Evolutionary conservation across 169 alveolate genomes (phyloP).

Genomic region (Pseudocohnilembus persalinus): DNA sequence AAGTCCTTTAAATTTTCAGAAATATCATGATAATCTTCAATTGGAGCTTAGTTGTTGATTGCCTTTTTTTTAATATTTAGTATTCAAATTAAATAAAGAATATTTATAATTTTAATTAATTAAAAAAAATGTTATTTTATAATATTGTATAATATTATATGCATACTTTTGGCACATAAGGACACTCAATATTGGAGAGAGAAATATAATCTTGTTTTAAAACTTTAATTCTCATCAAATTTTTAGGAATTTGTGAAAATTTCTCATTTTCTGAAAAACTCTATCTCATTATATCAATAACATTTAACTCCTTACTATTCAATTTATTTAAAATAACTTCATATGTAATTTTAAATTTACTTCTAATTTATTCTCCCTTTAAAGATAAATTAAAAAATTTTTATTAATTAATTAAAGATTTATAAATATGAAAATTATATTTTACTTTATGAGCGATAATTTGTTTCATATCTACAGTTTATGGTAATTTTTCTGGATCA

Average conservation of each 20-base stretch:
- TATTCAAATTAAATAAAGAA: no score
- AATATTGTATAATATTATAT: no score
- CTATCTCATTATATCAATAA: constrained; percentile 38
- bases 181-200: constrained; percentile 3
- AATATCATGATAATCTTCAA: not conserved
- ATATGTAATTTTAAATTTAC: constrained; percentile 93
- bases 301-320: constrained; percentile 41
- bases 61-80: not conserved
- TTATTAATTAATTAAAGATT: not conserved
- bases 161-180: constrained; percentile 12
- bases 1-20: not conserved
- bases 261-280: constrained; percentile 41
- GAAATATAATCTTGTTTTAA: constrained; percentile 10
- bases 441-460: constrained; percentile 72
- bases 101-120: no score
- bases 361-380: constrained; percentile 82
- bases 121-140: not conserved
- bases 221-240: constrained; percentile 12
- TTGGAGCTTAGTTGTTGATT: not conserved
- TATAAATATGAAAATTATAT: not conserved
- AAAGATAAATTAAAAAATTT: not conserved
- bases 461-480: constrained; percentile 82
- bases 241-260: constrained; percentile 29
- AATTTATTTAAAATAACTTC: constrained; percentile 48
- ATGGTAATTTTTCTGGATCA: constrained; percentile 89